Evolutionary conservation across 225 moss, liverwort and hornwort genomes (phyloP).

Genomic region (Climacium dendroides): DNA sequence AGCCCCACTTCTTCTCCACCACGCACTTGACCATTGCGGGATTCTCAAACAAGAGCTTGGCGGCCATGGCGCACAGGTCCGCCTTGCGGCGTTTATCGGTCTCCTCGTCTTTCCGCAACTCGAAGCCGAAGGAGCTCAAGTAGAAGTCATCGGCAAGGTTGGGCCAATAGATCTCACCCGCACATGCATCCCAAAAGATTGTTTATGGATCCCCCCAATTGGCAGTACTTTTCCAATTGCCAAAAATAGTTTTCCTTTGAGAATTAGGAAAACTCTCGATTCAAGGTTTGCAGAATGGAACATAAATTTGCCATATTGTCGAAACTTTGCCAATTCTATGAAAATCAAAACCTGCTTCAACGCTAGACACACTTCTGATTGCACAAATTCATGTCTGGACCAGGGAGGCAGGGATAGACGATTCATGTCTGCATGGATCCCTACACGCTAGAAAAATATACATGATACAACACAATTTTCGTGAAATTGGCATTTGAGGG

Average conservation of each 20-base stretch:
- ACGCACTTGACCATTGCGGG: neutral
- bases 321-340: neutral
- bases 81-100: neutral
- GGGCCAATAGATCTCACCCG: neutral
- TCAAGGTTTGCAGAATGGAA: neutral
- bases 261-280: neutral
- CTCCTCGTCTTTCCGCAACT: neutral
- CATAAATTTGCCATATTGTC: neutral
- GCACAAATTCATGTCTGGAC: neutral
- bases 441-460: neutral
- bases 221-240: neutral
- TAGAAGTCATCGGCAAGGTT: neutral
- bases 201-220: too few relatives aligned
- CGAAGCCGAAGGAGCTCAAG: neutral
- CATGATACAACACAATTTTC: neutral
- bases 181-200: neutral
- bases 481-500: neutral
- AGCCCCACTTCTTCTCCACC: too few relatives aligned
- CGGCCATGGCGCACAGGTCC: neutral
- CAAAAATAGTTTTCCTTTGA: too few relatives aligned
- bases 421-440: neutral
- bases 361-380: neutral
- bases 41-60: neutral
- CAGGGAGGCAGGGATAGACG: neutral
- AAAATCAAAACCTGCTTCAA: neutral